Evolutionary conservation across 2,329 filamentous ascomycete species (phyloP).

Genomic region (Exophiala lecanii-corni): DNA sequence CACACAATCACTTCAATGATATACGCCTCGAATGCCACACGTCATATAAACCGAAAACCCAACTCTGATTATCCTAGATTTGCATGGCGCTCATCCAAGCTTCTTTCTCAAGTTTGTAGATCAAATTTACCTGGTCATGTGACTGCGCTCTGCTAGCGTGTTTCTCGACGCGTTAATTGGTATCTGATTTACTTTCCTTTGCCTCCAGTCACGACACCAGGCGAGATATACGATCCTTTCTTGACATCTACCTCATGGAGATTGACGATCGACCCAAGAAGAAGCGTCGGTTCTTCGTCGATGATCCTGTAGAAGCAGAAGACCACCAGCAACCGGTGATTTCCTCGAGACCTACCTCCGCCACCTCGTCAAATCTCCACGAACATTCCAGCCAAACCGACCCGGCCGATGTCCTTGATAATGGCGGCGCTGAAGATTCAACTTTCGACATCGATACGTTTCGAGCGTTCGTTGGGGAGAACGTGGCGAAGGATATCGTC

Average conservation of each 20-base stretch:
- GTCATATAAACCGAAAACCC: too few species aligned
- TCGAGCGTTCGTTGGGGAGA: slow-evolving; percentile 53
- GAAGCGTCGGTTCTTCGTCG: slow-evolving; percentile 60
- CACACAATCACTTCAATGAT: too few species aligned
- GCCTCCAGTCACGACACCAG: not conserved
- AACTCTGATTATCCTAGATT: too few species aligned
- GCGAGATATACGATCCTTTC: not conserved
- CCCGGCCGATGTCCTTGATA: slow-evolving; percentile 7
- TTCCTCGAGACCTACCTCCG: slow-evolving; percentile 28
- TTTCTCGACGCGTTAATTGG: slow-evolving; percentile 2
- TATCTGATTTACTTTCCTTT: not conserved
- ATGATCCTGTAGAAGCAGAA: slow-evolving; percentile 37
- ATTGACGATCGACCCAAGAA: slow-evolving; percentile 54
- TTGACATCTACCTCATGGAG: slow-evolving; percentile 27
- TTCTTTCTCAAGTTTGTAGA: too few species aligned
- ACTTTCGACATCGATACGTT: slow-evolving; percentile 55
- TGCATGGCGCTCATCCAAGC: too few species aligned
- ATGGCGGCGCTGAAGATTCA: slow-evolving; percentile 5
- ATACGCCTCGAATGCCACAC: too few species aligned
- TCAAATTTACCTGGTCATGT: not conserved
- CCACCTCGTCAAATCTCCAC: slow-evolving; percentile 14
- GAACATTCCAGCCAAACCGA: slow-evolving; percentile 16
- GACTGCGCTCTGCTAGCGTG: not conserved
- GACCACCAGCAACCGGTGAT: slow-evolving; percentile 27
- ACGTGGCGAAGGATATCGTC: slow-evolving; percentile 43